Percentiles rank a stretch among this genome's conserved stretches.
Conservation (phyloP, 768 basidiomycete species). For the Rhodotorula taiwanensis region DNA sequence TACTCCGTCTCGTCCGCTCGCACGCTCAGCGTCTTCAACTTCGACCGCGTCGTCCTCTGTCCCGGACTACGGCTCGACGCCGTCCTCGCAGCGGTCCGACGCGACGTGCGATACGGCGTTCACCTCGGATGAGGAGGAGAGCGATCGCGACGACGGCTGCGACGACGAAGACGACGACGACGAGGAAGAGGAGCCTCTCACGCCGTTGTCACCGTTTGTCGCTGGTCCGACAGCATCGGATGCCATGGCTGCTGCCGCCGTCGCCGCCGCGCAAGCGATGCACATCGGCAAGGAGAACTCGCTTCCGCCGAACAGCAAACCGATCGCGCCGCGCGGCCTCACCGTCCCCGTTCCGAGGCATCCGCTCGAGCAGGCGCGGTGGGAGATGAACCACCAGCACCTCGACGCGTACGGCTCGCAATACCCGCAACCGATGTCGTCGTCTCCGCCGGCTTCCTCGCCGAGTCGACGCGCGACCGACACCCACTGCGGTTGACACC, state of each 20-base stretch:
- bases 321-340: background rate
- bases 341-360: conserved; percentile 2
- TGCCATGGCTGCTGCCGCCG: conserved; percentile 43
- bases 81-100: conserved; percentile 6
- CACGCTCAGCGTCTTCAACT: conserved; percentile 17
- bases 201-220: conserved; percentile 32
- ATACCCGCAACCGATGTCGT: background rate
- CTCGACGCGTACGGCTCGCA: background rate
- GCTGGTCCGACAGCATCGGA: conserved; percentile 42
- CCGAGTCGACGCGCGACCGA: background rate
- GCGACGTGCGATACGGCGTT: conserved; percentile 20
- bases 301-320: background rate
- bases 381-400: conserved; percentile 30
- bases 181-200: conserved; percentile 31
- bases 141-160: conserved; percentile 17
- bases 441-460: background rate
- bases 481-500: too few species aligned
- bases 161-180: conserved; percentile 24
- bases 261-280: background rate
- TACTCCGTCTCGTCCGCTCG: conserved; percentile 21
- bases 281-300: conserved; percentile 16
- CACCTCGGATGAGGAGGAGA: conserved; percentile 7
- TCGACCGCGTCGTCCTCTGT: conserved; percentile 18
- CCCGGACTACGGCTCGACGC: background rate
- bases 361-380: conserved; percentile 31